Percentiles rank a stretch among this genome's conserved stretches.
Conservation (phyloP, 805 yeast genomes). For the baker's yeast (Saccharomyces cerevisiae) region DNA sequence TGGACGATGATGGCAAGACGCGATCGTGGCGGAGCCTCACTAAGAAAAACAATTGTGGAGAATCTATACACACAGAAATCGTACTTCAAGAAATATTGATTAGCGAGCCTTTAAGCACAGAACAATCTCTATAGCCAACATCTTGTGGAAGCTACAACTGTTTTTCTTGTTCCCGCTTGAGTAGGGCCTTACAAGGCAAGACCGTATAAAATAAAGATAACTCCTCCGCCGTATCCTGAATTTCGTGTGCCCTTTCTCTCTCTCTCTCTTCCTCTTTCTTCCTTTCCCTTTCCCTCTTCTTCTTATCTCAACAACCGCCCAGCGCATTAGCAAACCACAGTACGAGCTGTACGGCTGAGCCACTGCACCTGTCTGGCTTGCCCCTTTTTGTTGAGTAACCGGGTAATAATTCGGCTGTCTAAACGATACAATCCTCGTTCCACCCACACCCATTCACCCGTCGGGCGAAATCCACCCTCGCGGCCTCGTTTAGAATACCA, state of each 20-base stretch:
- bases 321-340: neutral
- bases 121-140: too few relatives aligned
- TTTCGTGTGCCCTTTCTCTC: neutral
- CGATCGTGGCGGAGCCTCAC: neutral
- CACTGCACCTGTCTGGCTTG: neutral
- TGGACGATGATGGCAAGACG: neutral
- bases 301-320: neutral
- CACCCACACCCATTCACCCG: neutral
- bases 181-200: too few relatives aligned
- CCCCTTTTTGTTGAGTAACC: neutral
- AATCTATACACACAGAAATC: too few relatives aligned
- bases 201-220: too few relatives aligned
- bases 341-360: neutral
- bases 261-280: neutral
- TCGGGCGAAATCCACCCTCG: neutral
- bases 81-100: neutral
- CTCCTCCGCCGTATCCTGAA: neutral
- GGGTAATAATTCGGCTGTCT: neutral
- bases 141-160: too few relatives aligned
- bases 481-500: neutral
- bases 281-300: neutral
- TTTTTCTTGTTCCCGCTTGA: too few relatives aligned
- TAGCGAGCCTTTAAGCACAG: neutral
- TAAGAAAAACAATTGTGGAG: too few relatives aligned
- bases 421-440: neutral